Conservation (phyloP, 768 basidiomycete species). For the Boletus reticuloceps region DNA sequence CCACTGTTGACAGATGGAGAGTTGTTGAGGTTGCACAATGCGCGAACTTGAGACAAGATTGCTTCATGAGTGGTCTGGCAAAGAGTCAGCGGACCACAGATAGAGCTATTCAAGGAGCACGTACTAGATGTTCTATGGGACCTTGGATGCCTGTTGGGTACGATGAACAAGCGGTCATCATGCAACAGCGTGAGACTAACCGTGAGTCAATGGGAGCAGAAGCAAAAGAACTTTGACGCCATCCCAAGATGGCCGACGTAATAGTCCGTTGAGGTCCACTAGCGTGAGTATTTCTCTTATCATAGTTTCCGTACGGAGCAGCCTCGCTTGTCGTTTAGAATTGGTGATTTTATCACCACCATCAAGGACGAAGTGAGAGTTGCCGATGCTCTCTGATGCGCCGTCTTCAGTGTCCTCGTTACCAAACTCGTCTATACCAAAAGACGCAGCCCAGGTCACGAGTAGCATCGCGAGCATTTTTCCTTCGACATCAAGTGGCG, state of each 20-base stretch:
- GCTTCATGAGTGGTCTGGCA: conserved; percentile 71
- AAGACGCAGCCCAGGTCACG: conserved; percentile 87
- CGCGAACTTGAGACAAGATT: conserved; percentile 77
- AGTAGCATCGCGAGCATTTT: conserved; percentile 75
- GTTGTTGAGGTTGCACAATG: conserved; percentile 59
- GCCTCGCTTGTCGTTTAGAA: conserved; percentile 41
- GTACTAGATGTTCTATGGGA: conserved; percentile 24
- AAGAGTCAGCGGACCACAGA: conserved; percentile 6
- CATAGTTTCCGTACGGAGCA: conserved; percentile 64
- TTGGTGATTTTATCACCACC: conserved; percentile 32
- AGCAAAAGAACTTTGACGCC: conserved; percentile 79
- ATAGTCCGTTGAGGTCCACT: conserved; percentile 74
- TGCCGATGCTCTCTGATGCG: conserved; percentile 1
- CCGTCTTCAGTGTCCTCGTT: conserved; percentile 34
- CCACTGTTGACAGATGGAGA: conserved; percentile 47
- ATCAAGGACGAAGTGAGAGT: conserved; percentile 15
- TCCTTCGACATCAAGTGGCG: conserved; percentile 67
- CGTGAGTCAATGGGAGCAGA: conserved; percentile 79
- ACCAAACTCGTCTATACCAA: conserved; percentile 82
- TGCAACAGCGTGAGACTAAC: conserved; percentile 38
- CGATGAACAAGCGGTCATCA: conserved; percentile 5
- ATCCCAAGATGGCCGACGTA: conserved; percentile 84
- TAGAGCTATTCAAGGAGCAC: not conserved
- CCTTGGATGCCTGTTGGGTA: conserved; percentile 24
- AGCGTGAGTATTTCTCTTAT: conserved; percentile 73